These are phyloP conservation scores for Luffa acutangula DNA, from an alignment of 306 rosid genomes.

Conservation along the genomic window DNA sequence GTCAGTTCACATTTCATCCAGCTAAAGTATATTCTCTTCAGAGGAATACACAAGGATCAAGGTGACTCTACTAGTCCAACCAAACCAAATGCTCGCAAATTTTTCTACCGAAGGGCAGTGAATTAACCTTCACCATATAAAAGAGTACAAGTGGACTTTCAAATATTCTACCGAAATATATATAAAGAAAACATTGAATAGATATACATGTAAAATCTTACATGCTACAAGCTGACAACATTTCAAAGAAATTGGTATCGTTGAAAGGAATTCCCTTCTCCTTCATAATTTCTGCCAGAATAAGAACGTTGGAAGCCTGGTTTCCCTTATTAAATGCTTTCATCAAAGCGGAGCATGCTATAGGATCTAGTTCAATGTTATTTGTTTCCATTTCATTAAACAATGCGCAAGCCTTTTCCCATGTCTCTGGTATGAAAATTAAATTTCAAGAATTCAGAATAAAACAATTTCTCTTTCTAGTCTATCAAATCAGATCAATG, in stretches of 20 bases:
- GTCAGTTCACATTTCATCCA: neutral
- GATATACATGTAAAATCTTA: constrained; percentile 25
- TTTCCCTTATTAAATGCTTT: constrained; percentile 82
- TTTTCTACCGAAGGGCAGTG: neutral
- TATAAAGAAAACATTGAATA: neutral
- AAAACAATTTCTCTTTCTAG: constrained; percentile 2
- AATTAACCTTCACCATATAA: neutral
- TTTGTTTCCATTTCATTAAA: constrained; percentile 69
- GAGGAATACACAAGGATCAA: neutral
- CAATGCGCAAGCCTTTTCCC: constrained; percentile 65
- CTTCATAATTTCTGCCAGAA: constrained; percentile 64
- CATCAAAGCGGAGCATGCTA: constrained; percentile 81
- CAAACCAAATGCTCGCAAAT: neutral
- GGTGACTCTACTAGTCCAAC: neutral
- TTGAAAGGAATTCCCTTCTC: constrained; percentile 61
- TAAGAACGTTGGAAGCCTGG: constrained; percentile 61
- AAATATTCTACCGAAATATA: neutral
- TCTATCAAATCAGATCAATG: constrained; percentile 13
- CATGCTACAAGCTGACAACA: constrained; percentile 92
- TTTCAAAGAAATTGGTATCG: constrained; percentile 70
- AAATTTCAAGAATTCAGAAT: constrained; percentile 10
- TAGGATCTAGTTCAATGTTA: constrained; percentile 50
- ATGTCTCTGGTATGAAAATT: constrained; percentile 42
- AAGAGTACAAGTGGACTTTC: neutral
- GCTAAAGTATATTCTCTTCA: neutral